Evolutionary conservation across 164 flowering plant genomes (phyloP).

Genomic region (Warburgia ugandensis): DNA sequence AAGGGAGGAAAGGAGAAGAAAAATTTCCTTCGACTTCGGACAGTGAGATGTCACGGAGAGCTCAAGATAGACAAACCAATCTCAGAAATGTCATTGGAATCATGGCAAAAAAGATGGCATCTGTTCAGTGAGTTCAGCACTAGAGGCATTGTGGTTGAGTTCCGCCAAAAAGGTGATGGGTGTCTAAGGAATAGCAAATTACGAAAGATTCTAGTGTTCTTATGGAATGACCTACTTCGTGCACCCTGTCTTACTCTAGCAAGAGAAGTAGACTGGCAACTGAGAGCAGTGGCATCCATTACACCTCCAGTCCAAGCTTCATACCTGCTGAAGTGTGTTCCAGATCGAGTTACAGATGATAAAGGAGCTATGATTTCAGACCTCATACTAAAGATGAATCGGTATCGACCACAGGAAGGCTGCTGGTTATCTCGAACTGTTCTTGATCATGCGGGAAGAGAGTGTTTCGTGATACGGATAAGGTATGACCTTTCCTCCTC

Average conservation of each 20-base stretch:
- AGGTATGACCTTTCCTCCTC: constrained; percentile 30
- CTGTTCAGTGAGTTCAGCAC: constrained; percentile 84
- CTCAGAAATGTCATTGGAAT: constrained; percentile 19
- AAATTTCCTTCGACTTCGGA: constrained; percentile 36
- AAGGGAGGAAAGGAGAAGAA: constrained; percentile 9
- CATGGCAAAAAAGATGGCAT: constrained; percentile 68
- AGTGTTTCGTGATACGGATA: constrained; percentile 75
- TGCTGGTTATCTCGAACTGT: constrained; percentile 94
- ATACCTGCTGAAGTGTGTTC: constrained; percentile 78
- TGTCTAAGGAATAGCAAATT: constrained; percentile 37
- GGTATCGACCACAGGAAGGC: constrained; percentile 84
- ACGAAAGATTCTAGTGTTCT: constrained; percentile 21
- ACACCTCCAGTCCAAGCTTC: constrained; percentile 94
- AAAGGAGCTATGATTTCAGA: constrained; percentile 94
- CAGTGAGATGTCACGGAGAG: constrained; percentile 63
- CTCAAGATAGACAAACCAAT: constrained; percentile 49
- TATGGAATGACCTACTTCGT: constrained; percentile 76
- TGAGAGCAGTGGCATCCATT: constrained; percentile 51
- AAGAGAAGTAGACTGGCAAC: constrained; percentile 27
- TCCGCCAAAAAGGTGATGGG: constrained; percentile 28
- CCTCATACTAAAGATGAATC: constrained; percentile 64
- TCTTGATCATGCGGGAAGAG: constrained; percentile 85
- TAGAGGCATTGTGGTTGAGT: constrained; percentile 55
- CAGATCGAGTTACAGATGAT: constrained; percentile 89
- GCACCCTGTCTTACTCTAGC: constrained; percentile 54